Evolutionary conservation across 805 yeast species (phyloP).

Genomic region (Yarrowia osloensis): DNA sequence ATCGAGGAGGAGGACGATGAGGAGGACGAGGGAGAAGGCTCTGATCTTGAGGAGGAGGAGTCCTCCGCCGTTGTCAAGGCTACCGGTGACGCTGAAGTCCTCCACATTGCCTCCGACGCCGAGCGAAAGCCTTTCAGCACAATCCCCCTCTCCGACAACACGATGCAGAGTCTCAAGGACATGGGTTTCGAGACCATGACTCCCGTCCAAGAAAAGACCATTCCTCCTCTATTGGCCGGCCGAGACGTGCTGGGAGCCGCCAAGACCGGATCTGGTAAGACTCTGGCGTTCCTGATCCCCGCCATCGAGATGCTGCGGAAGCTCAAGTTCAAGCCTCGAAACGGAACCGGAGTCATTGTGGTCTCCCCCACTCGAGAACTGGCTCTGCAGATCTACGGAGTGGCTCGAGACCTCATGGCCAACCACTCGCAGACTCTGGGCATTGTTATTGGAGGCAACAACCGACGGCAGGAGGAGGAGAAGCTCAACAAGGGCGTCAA

Average conservation of each 20-base stretch:
- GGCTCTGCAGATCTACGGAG: constrained; percentile 97
- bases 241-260: constrained; percentile 99
- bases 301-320: constrained; percentile 91
- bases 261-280: constrained; percentile 98
- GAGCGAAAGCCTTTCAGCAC: constrained; percentile 48
- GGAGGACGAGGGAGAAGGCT: constrained; percentile 42
- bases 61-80: constrained; percentile 34
- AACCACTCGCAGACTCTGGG: constrained; percentile 92
- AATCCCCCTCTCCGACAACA: constrained; percentile 74
- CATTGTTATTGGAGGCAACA: constrained; percentile 97
- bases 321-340: constrained; percentile 92
- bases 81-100: constrained; percentile 28
- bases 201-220: constrained; percentile 90
- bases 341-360: constrained; percentile 95
- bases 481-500: constrained; percentile 93
- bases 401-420: constrained; percentile 90
- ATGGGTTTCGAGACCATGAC: constrained; percentile 96
- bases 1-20: constrained; percentile 41
- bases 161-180: constrained; percentile 73
- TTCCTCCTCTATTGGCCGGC: constrained; percentile 95
- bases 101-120: constrained; percentile 35
- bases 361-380: constrained; percentile 97
- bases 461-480: constrained; percentile 96
- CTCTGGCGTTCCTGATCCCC: constrained; percentile 91
- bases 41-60: constrained; percentile 35